These are phyloP conservation scores for Astrothelium subdiscretum DNA, from an alignment of 495 filamentous ascomycete genomes.

Conservation along the genomic window DNA sequence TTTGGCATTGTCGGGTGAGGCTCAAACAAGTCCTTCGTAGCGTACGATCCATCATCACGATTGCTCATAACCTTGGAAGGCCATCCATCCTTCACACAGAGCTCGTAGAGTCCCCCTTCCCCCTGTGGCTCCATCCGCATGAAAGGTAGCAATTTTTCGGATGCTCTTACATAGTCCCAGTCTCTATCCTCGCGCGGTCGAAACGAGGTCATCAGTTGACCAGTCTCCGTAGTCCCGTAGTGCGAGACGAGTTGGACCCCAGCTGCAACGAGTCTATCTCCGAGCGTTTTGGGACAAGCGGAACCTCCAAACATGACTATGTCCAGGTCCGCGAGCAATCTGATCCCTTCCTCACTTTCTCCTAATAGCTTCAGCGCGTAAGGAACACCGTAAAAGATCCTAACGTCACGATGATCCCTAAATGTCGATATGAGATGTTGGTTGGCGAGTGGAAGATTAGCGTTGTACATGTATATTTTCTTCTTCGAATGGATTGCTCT, in stretches of 20 bases:
- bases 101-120: slow-evolving; percentile 25
- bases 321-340: slow-evolving; percentile 5
- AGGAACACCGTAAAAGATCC: slow-evolving; percentile 13
- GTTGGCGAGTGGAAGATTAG: slow-evolving; percentile 4
- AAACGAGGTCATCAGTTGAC: slow-evolving; percentile 45
- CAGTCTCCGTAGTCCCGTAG: slow-evolving; percentile 45
- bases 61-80: slow-evolving; percentile 43
- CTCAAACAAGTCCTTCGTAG: slow-evolving; percentile 51
- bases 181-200: slow-evolving; percentile 31
- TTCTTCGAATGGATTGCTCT: slow-evolving; percentile 33
- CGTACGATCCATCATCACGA: slow-evolving; percentile 40
- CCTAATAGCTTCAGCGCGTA: slow-evolving; percentile 17
- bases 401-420: slow-evolving; percentile 4
- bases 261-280: slow-evolving; percentile 39
- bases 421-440: slow-evolving; percentile 4
- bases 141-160: slow-evolving; percentile 18
- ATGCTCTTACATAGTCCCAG: slow-evolving; percentile 34
- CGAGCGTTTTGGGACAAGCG: slow-evolving; percentile 25
- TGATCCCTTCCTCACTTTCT: slow-evolving; percentile 12
- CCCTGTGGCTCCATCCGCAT: slow-evolving; percentile 16
- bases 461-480: slow-evolving; percentile 13
- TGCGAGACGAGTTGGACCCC: slow-evolving; percentile 44
- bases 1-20: slow-evolving; percentile 46
- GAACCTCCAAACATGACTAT: slow-evolving; percentile 14
- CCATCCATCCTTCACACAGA: slow-evolving; percentile 40